Conservation (phyloP, 2,329 filamentous ascomycete genomes). For the Aspergillus chevalieri region DNA sequence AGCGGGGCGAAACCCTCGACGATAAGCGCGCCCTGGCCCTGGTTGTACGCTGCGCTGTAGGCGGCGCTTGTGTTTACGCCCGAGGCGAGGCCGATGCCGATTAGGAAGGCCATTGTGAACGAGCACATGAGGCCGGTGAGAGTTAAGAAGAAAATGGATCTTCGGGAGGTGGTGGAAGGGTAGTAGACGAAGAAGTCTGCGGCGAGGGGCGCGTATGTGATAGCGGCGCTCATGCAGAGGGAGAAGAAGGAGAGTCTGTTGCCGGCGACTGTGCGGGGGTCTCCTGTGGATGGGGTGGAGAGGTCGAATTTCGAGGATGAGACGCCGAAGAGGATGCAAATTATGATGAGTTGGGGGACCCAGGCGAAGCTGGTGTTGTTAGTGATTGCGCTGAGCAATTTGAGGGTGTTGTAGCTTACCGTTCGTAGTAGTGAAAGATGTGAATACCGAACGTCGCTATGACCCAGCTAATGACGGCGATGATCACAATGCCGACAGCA, state of each 20-base stretch:
- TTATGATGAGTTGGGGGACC: slow-evolving; percentile 56
- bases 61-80: slow-evolving; percentile 47
- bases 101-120: slow-evolving; percentile 56
- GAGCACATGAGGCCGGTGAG: slow-evolving; percentile 51
- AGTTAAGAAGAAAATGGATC: slow-evolving; percentile 53
- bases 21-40: slow-evolving; percentile 59
- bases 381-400: slow-evolving; percentile 6
- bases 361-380: slow-evolving; percentile 50
- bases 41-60: slow-evolving; percentile 54
- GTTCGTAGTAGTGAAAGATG: slow-evolving; percentile 63
- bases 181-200: slow-evolving; percentile 66
- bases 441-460: slow-evolving; percentile 64
- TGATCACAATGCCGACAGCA: slow-evolving; percentile 59
- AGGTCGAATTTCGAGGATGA: slow-evolving; percentile 57
- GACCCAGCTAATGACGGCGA: slow-evolving; percentile 56
- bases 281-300: slow-evolving; percentile 45
- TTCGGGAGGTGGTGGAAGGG: slow-evolving; percentile 46
- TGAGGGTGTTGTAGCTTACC: slow-evolving; percentile 31
- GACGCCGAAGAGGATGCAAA: slow-evolving; percentile 57
- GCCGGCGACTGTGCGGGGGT: slow-evolving; percentile 48
- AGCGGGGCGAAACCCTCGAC: slow-evolving; percentile 57
- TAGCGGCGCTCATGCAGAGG: slow-evolving; percentile 58
- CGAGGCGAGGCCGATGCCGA: slow-evolving; percentile 58
- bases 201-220: slow-evolving; percentile 59
- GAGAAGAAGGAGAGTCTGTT: slow-evolving; percentile 61